A percentile compares a stretch with the other conserved stretches of the same genome.
These are phyloP conservation scores for Didymella sp. DNA, from an alignment of 2,329 filamentous ascomycete genomes.

Conservation along the genomic window DNA sequence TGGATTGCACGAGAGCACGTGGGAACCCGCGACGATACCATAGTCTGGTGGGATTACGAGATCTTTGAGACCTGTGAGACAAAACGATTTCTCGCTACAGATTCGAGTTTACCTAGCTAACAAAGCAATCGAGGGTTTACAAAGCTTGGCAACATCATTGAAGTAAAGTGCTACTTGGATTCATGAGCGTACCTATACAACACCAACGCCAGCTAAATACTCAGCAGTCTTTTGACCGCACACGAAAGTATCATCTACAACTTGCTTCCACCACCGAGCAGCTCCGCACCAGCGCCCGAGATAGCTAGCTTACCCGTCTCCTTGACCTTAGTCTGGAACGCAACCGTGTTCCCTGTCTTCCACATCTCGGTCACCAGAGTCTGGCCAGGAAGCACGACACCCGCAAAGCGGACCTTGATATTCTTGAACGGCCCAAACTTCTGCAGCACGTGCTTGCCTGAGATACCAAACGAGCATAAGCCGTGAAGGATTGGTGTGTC, in stretches of 20 bases:
- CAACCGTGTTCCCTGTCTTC: conserved; percentile 79
- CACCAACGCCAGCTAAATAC: conserved; percentile 3
- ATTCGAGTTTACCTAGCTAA: background rate
- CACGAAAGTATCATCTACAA: conserved; percentile 33
- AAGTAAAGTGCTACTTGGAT: background rate
- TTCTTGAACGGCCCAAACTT: conserved; percentile 85
- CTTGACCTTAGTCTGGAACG: conserved; percentile 88
- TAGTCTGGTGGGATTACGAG: too few relatives aligned
- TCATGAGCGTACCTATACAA: conserved; percentile 9
- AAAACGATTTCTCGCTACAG: background rate
- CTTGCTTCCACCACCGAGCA: conserved; percentile 60
- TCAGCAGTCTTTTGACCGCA: conserved; percentile 3
- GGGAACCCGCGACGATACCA: background rate
- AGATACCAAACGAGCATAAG: conserved; percentile 92
- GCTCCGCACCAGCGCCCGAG: conserved; percentile 78
- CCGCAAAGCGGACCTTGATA: conserved; percentile 91
- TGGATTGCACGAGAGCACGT: conserved; percentile 6
- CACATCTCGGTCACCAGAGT: conserved; percentile 93
- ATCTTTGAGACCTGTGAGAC: background rate
- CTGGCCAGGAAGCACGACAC: conserved; percentile 84
- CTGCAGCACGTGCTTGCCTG: conserved; percentile 87
- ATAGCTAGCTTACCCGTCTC: conserved; percentile 93
- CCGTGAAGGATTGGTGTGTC: conserved; percentile 93
- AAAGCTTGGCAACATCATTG: background rate
- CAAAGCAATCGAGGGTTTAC: background rate